Percentiles rank a stretch among this genome's conserved stretches.
phyloP scores from a whole-genome alignment of 2,329 filamentous ascomycete species.

The Fusarium sp. region DNA sequence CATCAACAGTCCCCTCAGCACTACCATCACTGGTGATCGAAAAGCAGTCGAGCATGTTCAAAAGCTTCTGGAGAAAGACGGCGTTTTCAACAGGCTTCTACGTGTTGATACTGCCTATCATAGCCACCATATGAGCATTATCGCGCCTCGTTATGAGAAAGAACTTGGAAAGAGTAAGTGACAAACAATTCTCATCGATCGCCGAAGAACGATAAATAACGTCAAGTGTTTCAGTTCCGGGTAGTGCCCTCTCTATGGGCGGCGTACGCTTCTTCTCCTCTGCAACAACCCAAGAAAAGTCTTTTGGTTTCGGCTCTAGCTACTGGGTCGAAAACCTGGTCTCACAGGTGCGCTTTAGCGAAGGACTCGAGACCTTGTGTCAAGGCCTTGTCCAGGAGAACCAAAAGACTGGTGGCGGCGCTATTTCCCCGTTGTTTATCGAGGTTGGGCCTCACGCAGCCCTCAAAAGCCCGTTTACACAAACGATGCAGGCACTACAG shows the following conservation, averaged over 20 bases:
- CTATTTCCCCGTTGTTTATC: constrained; percentile 29
- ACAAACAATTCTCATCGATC: not conserved
- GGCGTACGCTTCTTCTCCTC: constrained; percentile 48
- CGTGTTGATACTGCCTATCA: constrained; percentile 60
- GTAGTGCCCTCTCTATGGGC: not conserved
- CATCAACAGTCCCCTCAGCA: constrained; percentile 54
- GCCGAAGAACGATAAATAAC: not conserved
- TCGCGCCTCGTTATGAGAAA: constrained; percentile 34
- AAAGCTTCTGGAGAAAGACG: constrained; percentile 50
- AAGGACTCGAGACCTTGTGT: constrained; percentile 33
- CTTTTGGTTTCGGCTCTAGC: constrained; percentile 7
- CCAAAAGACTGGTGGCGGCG: constrained; percentile 3
- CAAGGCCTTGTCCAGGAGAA: not conserved
- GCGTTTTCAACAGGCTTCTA: constrained; percentile 52
- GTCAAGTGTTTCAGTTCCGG: not conserved
- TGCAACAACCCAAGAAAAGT: constrained; percentile 35
- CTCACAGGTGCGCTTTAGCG: constrained; percentile 48
- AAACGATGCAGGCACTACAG: constrained; percentile 37
- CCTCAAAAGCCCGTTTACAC: constrained; percentile 43
- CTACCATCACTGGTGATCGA: constrained; percentile 56
- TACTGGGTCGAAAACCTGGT: constrained; percentile 53
- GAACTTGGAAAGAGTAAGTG: not conserved
- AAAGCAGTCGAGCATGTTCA: constrained; percentile 49
- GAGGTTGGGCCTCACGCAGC: constrained; percentile 49
- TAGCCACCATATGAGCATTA: constrained; percentile 55